Evolutionary conservation across 2,329 filamentous ascomycete genomes (phyloP).

Genomic region (Fusarium palustre): DNA sequence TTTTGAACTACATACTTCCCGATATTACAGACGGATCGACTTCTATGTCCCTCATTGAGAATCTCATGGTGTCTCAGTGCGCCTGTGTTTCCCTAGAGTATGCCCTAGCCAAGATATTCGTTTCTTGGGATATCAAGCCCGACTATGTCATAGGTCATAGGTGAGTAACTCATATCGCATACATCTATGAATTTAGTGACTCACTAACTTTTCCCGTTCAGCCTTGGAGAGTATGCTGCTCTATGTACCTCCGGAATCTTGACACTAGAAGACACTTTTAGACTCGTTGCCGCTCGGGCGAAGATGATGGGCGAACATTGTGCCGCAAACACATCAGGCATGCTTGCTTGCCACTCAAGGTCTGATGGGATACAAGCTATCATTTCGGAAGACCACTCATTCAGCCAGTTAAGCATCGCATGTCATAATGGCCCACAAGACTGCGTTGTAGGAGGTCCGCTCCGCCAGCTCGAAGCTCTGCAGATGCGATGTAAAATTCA

Average conservation of each 20-base stretch:
- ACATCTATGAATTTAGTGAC: neutral
- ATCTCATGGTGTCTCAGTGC: neutral
- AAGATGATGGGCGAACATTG: neutral
- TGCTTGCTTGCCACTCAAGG: neutral
- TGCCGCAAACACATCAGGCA: neutral
- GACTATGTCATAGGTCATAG: slow-evolving; percentile 3
- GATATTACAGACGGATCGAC: neutral
- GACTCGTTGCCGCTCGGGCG: neutral
- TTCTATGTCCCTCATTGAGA: neutral
- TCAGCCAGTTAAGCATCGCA: neutral
- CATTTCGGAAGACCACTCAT: neutral
- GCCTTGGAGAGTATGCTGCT: slow-evolving; percentile 5
- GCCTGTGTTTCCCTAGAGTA: neutral
- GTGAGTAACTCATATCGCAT: neutral
- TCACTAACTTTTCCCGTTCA: neutral
- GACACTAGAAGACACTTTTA: neutral
- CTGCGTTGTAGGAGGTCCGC: neutral
- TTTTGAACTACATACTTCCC: neutral
- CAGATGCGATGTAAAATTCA: neutral
- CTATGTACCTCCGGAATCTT: neutral
- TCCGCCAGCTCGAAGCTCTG: neutral
- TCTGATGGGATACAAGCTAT: neutral
- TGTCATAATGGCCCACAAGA: neutral
- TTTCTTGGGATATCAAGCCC: neutral
- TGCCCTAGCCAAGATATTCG: neutral